Evolutionary conservation across 768 basidiomycete species (phyloP).

Genomic region (Pholiota microspora): DNA sequence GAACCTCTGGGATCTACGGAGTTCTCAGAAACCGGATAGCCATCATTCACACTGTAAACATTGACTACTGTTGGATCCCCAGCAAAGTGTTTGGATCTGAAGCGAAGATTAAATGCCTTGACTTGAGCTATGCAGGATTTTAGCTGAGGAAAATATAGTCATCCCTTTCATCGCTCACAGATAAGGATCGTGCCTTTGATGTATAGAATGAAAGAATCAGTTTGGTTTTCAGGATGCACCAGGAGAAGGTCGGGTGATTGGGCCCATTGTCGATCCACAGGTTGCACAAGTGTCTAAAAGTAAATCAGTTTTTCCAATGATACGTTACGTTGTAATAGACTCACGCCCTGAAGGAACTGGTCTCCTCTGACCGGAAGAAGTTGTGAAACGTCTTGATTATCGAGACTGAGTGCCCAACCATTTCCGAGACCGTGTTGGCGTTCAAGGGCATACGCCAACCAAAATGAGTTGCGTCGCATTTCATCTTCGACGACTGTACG

Average conservation of each 20-base stretch:
- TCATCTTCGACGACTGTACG: slow-evolving; percentile 67
- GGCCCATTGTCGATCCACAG: slow-evolving; percentile 64
- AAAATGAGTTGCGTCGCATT: slow-evolving; percentile 69
- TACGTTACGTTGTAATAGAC: slow-evolving; percentile 17
- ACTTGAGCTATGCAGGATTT: slow-evolving; percentile 33
- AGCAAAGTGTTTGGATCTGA: slow-evolving; percentile 55
- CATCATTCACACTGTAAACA: slow-evolving; percentile 30
- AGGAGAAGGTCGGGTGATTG: slow-evolving; percentile 60
- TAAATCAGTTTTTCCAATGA: neutral
- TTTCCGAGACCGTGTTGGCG: slow-evolving; percentile 66
- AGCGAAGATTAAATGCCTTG: slow-evolving; percentile 68
- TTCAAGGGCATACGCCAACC: slow-evolving; percentile 69
- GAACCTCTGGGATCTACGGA: slow-evolving; percentile 59
- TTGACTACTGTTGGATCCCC: slow-evolving; percentile 52
- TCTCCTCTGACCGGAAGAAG: slow-evolving; percentile 62
- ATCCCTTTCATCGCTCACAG: slow-evolving; percentile 34
- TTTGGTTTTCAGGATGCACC: slow-evolving; percentile 55
- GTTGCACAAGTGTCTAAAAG: slow-evolving; percentile 43
- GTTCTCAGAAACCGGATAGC: slow-evolving; percentile 34
- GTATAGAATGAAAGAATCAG: slow-evolving; percentile 71
- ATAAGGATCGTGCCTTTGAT: slow-evolving; percentile 68
- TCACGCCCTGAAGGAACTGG: slow-evolving; percentile 60
- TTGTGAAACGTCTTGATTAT: slow-evolving; percentile 74
- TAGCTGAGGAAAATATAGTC: neutral
- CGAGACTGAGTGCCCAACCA: slow-evolving; percentile 68